These are phyloP conservation scores for Nymphaea colorata DNA, from an alignment of 164 flowering plant genomes.

Conservation along the genomic window DNA sequence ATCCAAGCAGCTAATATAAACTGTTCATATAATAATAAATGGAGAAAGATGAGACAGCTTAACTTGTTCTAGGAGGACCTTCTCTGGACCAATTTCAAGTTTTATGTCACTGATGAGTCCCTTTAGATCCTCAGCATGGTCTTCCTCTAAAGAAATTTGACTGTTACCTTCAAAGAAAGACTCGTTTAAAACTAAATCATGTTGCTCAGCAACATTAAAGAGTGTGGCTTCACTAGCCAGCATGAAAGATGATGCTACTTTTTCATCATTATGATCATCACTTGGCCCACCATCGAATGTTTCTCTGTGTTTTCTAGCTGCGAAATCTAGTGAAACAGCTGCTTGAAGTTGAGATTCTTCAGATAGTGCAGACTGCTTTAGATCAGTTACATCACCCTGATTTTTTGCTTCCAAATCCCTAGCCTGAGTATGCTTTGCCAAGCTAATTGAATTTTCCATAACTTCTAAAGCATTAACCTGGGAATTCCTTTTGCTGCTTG, in stretches of 20 bases:
- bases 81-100: not conserved
- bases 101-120: not conserved
- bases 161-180: too few species aligned
- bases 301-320: slow-evolving; percentile 6
- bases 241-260: not conserved
- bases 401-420: slow-evolving; percentile 7
- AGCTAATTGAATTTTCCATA: slow-evolving; percentile 1
- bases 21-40: not conserved
- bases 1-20: not conserved
- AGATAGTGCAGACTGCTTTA: not conserved
- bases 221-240: not conserved
- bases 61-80: not conserved
- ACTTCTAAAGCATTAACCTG: slow-evolving; percentile 8
- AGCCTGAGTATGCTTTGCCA: slow-evolving; percentile 1
- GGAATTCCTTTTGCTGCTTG: slow-evolving; percentile 4
- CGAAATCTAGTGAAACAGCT: not conserved
- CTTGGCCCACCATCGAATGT: not conserved
- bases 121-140: not conserved
- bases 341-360: slow-evolving; percentile 3
- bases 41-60: not conserved
- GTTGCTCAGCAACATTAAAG: not conserved
- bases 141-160: not conserved
- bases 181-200: not conserved
- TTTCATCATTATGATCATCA: slow-evolving; percentile 6
- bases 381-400: not conserved